These are phyloP conservation scores for Crotalaria pallida DNA, from an alignment of 306 rosid species.

Conservation along the genomic window DNA sequence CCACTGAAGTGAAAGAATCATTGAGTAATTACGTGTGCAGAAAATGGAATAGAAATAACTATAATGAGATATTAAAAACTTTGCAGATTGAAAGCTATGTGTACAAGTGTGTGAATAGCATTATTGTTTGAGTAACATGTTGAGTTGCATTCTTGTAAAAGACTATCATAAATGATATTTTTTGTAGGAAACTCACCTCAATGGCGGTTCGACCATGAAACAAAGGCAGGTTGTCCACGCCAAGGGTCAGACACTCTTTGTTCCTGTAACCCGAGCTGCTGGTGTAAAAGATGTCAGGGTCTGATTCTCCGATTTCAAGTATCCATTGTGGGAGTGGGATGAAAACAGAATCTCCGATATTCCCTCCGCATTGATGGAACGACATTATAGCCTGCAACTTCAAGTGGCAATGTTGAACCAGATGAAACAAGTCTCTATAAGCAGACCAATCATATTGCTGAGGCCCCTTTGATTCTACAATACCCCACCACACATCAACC, in stretches of 20 bases:
- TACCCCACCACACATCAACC: constrained; percentile 95
- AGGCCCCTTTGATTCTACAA: constrained; percentile 68
- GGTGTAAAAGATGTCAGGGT: constrained; percentile 75
- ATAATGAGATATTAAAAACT: neutral
- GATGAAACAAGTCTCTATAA: constrained; percentile 60
- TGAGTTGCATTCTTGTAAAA: neutral
- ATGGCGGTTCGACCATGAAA: constrained; percentile 74
- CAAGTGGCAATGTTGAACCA: constrained; percentile 52
- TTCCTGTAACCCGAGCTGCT: constrained; percentile 48
- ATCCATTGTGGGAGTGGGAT: constrained; percentile 82
- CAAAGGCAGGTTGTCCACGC: constrained; percentile 62
- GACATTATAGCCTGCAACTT: constrained; percentile 87
- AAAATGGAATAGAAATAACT: neutral
- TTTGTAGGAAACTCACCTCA: constrained; percentile 42
- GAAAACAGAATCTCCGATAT: constrained; percentile 63
- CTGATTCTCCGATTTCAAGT: constrained; percentile 47
- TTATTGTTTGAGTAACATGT: neutral
- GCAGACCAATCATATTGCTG: constrained; percentile 74
- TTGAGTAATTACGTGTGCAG: neutral
- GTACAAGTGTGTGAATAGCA: neutral
- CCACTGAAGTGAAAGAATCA: neutral
- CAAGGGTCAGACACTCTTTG: constrained; percentile 61
- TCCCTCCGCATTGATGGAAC: constrained; percentile 94
- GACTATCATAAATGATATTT: neutral
- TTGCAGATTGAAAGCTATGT: neutral